These are phyloP conservation scores for Ascochyta pisi DNA, from an alignment of 2,329 filamentous ascomycete species.

Conservation along the genomic window DNA sequence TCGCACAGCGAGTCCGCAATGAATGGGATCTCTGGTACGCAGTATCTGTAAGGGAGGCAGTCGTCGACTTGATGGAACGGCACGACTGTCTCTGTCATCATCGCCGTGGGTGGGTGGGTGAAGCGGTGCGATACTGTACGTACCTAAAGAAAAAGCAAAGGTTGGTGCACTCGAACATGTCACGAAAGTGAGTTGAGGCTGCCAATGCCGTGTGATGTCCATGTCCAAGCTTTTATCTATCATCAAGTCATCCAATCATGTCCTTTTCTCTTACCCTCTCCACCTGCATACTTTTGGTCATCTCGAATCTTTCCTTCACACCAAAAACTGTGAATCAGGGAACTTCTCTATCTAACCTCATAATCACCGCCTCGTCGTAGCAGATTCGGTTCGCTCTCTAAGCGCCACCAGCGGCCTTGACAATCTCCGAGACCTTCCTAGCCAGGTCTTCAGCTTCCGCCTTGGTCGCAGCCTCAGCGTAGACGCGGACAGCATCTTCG, in stretches of 20 bases:
- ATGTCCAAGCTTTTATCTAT: slow-evolving; percentile 33
- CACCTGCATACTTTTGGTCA: neutral
- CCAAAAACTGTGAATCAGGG: neutral
- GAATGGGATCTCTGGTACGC: slow-evolving; percentile 26
- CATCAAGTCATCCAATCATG: slow-evolving; percentile 23
- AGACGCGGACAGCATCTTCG: slow-evolving; percentile 94
- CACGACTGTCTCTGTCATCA: slow-evolving; percentile 18
- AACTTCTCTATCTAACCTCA: slow-evolving; percentile 2
- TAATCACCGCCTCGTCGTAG: slow-evolving; percentile 12
- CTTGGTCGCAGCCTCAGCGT: slow-evolving; percentile 89
- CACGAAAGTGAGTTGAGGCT: neutral
- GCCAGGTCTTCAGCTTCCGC: slow-evolving; percentile 92
- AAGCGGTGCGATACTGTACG: neutral
- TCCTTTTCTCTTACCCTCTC: slow-evolving; percentile 4
- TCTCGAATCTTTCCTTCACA: neutral
- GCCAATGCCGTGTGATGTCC: slow-evolving; percentile 8
- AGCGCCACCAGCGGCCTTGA: slow-evolving; percentile 57
- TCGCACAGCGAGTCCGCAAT: slow-evolving; percentile 19
- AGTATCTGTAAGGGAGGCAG: slow-evolving; percentile 28
- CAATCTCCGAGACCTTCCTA: slow-evolving; percentile 77
- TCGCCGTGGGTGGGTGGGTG: neutral
- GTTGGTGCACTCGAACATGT: neutral
- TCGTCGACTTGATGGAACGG: neutral
- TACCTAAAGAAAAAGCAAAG: neutral
- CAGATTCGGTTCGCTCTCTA: slow-evolving; percentile 20